Evolutionary conservation across 208 protist genomes (phyloP), one percentile per base, ranked within the genome.

Genomic region (Trypanosomatidae sp.): DNA sequence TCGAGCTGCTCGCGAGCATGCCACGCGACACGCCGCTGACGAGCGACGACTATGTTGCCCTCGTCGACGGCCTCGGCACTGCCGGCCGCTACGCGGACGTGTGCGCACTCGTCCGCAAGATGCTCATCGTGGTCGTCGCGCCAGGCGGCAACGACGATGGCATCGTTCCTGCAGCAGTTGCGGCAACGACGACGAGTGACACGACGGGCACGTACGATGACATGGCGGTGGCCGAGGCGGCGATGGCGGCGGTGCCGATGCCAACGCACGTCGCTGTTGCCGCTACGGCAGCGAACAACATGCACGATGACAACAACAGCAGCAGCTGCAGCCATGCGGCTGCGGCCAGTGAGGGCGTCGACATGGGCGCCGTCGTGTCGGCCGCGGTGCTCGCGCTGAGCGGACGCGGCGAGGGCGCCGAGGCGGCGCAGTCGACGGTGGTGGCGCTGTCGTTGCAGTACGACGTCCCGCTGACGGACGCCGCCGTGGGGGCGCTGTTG

Each of bases 41-140:
- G 0, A 84, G 68, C 6, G 38, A 33, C 6, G 77, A 94, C 37
- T 75, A 76, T 53, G 68, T 53, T 28, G 75, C 76, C 8, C 50
- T 94, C 24, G 46, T 90, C 7, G 87, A 91, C 30, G 64, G 66
- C 8, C 66, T 83, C 37, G 81, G 79, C 6, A 66, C 69, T 43
- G 71, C 61, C 0, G 57, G 56, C 16, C 52, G 53, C 35, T 88
- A 76, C 50, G 57, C 68, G 21, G 54, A 77, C 10, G 60, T 92
- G 8, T 41, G 58, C 3, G 33, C 39, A 4, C 45, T 84, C 2
- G 27, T 66, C n/a, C n/a, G n/a, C n/a, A n/a, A n/a, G n/a, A n/a
- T n/a, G n/a, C n/a, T n/a, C n/a, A 4, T 15, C 32, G 4, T 35
- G 11, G 30, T 35, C 30, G n/a, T 15, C 30, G 30, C n/a, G n/a